Evolutionary conservation across 2,329 filamentous ascomycete genomes (phyloP), one percentile per base, ranked within the genome.

Genomic region (Incumbomyces delicatus): DNA sequence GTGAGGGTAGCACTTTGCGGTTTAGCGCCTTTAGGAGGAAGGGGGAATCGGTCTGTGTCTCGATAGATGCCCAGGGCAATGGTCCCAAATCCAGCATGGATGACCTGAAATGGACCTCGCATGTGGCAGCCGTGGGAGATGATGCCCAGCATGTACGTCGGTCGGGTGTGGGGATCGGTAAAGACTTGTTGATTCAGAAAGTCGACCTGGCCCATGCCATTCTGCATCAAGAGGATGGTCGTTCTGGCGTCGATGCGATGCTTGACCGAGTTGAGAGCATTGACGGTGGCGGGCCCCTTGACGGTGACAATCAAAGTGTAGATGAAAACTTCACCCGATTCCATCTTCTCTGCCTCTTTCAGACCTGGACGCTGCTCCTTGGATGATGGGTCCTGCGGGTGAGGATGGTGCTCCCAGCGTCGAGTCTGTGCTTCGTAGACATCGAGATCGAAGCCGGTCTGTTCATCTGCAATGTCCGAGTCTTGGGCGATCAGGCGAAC

Each of bases 181-280:
- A 95, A 95, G 22, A 94, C 63, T 10, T 74, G 64, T 30, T 74
- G 65, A 57, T 87, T 87, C 34, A 95, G 73, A 41, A 81, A 75
- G 41, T 96, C 88, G n/a, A 87, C 72, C 1, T 87, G 70, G 1
- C 92, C 90, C 64, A 96, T 77, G 1, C 89, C 87, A 52, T 90
- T 85, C 47, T 87, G 83, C 47, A 94, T 63, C 46, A 94, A 76
- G 49, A 85, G 79, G 6, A 95, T 75, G 0, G 86, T 85, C 1
- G 83, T 87, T 22, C 78, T 68, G 2, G 75, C 69, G 36, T 76
- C 73, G n/a, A 94, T 66, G 8, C 86, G 77, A 52, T 79, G 74
- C 2, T 81, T 73, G 44, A 94, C 77, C 1, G 76, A 65, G 6
- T 76, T 69, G 12, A 95, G 64, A 34, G 85, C 82, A 1, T 74